phyloP scores from a whole-genome alignment of 768 basidiomycete genomes.

The Pleurotus platypus region DNA sequence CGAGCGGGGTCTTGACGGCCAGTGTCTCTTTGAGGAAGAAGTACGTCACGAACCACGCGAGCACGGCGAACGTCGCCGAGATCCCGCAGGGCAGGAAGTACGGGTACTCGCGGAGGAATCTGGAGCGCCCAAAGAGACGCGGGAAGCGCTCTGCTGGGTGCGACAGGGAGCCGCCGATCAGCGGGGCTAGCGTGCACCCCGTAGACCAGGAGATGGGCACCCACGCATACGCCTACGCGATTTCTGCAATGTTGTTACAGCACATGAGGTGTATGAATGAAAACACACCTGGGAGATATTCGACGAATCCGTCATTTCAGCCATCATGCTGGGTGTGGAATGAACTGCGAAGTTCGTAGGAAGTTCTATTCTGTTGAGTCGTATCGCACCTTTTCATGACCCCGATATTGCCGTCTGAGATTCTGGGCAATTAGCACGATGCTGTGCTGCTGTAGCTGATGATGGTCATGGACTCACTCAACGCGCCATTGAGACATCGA shows the following conservation, averaged over 20 bases:
- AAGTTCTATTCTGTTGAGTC: neutral
- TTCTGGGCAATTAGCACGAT: neutral
- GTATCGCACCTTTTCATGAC: slow-evolving; percentile 52
- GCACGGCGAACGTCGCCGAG: slow-evolving; percentile 33
- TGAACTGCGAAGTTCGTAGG: neutral
- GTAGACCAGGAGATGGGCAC: slow-evolving; percentile 50
- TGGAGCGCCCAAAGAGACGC: slow-evolving; percentile 42
- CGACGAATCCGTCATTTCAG: slow-evolving; percentile 68
- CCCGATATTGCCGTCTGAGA: slow-evolving; percentile 54
- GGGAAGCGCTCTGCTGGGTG: slow-evolving; percentile 63
- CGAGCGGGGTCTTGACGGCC: neutral
- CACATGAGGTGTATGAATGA: slow-evolving; percentile 1
- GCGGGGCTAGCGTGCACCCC: slow-evolving; percentile 49
- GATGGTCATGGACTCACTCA: neutral
- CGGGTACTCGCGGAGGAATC: slow-evolving; percentile 30
- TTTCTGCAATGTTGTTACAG: neutral
- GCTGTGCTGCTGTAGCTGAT: neutral
- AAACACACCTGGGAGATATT: slow-evolving; percentile 54
- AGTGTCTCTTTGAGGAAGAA: slow-evolving; percentile 40
- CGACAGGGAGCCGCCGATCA: slow-evolving; percentile 62
- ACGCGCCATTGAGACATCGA: neutral
- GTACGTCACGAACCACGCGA: slow-evolving; percentile 37
- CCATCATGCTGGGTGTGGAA: slow-evolving; percentile 27
- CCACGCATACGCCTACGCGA: slow-evolving; percentile 52
- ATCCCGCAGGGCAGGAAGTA: slow-evolving; percentile 48